Conservation (phyloP, 2,329 filamentous ascomycete species). For the Fusarium chaquense region DNA sequence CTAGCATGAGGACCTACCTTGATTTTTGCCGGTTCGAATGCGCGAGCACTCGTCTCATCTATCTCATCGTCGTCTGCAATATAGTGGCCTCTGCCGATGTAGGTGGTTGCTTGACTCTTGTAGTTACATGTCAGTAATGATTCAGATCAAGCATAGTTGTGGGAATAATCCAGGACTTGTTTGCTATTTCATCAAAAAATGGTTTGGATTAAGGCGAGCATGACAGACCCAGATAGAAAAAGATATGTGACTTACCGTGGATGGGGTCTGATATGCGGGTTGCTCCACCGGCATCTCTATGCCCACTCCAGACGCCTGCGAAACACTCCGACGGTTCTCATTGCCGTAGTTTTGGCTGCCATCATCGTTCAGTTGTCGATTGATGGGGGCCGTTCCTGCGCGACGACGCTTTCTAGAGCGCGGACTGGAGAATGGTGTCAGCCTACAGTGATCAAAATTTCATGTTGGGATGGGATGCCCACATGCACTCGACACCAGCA, state of each 20-base stretch:
- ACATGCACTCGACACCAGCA: slow-evolving; percentile 3
- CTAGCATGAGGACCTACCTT: neutral
- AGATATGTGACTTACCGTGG: neutral
- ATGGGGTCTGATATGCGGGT: neutral
- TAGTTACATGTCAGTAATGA: neutral
- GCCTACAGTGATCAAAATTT: neutral
- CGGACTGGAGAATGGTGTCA: neutral
- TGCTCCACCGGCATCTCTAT: neutral
- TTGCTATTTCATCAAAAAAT: neutral
- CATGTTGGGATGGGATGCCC: neutral
- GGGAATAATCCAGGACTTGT: neutral
- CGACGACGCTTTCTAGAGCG: slow-evolving; percentile 5
- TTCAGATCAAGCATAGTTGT: neutral
- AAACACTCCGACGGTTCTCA: neutral
- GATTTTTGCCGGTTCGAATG: neutral
- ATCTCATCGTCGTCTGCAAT: slow-evolving; percentile 1
- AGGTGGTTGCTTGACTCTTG: neutral
- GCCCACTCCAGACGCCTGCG: neutral
- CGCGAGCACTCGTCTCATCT: slow-evolving; percentile 1
- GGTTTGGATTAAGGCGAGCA: too few relatives aligned
- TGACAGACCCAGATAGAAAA: neutral
- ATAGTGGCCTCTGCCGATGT: slow-evolving; percentile 4
- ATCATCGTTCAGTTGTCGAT: neutral
- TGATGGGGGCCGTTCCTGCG: neutral
- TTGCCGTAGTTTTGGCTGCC: neutral